Base-by-base conservation (phyloP, 805 yeast genomes). In the Candida palmyrensis region DNA sequence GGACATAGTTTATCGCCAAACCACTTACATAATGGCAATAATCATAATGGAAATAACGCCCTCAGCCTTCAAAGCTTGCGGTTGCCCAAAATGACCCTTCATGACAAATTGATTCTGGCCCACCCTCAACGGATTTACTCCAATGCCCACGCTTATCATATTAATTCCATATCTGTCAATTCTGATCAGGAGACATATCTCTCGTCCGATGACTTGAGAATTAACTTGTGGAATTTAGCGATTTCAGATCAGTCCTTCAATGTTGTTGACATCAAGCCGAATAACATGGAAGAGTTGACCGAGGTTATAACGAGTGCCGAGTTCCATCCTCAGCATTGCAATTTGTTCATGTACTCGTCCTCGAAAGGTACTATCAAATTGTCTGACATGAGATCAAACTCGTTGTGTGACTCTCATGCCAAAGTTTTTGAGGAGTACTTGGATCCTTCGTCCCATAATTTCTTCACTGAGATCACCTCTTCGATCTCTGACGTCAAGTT, bases 61-160 rank as follows among this genome's bases (percentile, higher is more conserved):
- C 40, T 53, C 10, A 43, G 45, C 53, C 33, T 62, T 19, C 60
- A 62, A 39, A 64, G 64, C 39, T 72, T 92, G 44, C 79, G 78
- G 49, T 71, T 92, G 46, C 99, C 99, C 21, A 79, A 85, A 55
- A 68, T 87, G 62, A 80, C 94, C n/a, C 69, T 85, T 39, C 98
- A 92, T 62, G 98, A 92, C 59, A 87, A 88, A 49, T 84, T 92
- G 48, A 83, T 92, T 38, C 90, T 95, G 25, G 97, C 97, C 1
- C 84, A 89, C 43, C 97, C 98, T 18, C 84, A 89, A 51, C 78
- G 79, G 45, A 81, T 89, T 34, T 92, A 84, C 62, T 78, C 94
- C 25, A 94, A 94, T 61, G 98, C 97, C 6, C 99, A 92, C 62
- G 95, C 97, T 24, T 92, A 92, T 63, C 98, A 92, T 61, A 92